These are phyloP conservation scores for Fomitopsis serialis DNA, from an alignment of 768 basidiomycete species.

Conservation along the genomic window DNA sequence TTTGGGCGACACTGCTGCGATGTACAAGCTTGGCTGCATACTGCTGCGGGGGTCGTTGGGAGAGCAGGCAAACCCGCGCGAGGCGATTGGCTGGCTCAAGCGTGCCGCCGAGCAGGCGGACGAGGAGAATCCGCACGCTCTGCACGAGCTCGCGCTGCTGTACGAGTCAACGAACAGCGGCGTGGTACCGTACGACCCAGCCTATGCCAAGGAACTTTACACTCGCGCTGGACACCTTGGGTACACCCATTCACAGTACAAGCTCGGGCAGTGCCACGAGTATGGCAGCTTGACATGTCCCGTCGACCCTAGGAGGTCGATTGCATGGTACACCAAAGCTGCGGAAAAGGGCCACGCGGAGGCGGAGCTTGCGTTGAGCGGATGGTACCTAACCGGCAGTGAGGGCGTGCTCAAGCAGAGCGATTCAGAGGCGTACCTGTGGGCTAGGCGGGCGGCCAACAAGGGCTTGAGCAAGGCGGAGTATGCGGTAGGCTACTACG, in stretches of 20 bases:
- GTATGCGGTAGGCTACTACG: slow-evolving; percentile 98
- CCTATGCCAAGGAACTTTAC: slow-evolving; percentile 79
- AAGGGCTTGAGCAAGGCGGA: slow-evolving; percentile 96
- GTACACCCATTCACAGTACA: slow-evolving; percentile 91
- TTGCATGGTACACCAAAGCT: slow-evolving; percentile 98
- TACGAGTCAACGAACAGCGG: slow-evolving; percentile 67
- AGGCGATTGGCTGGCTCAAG: slow-evolving; percentile 92
- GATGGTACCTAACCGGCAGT: slow-evolving; percentile 96
- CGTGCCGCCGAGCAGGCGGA: slow-evolving; percentile 96
- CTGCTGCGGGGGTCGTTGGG: slow-evolving; percentile 79
- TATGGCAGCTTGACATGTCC: slow-evolving; percentile 86
- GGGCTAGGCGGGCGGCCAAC: slow-evolving; percentile 94
- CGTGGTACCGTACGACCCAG: slow-evolving; percentile 73
- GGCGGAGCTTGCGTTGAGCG: slow-evolving; percentile 92
- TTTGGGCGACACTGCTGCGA: slow-evolving; percentile 93
- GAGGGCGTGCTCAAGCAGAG: slow-evolving; percentile 96
- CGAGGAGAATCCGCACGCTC: slow-evolving; percentile 94
- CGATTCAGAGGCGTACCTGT: slow-evolving; percentile 97
- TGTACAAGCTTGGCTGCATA: slow-evolving; percentile 99
- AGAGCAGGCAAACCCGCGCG: slow-evolving; percentile 80
- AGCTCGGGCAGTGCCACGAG: slow-evolving; percentile 93
- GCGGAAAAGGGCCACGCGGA: slow-evolving; percentile 95
- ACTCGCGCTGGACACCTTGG: slow-evolving; percentile 91
- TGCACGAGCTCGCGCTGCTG: slow-evolving; percentile 90
- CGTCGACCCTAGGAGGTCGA: slow-evolving; percentile 88